Percentiles rank a stretch among this genome's conserved stretches.
These are phyloP conservation scores for Canavalia gladiata DNA, from an alignment of 306 rosid species.

Conservation along the genomic window DNA sequence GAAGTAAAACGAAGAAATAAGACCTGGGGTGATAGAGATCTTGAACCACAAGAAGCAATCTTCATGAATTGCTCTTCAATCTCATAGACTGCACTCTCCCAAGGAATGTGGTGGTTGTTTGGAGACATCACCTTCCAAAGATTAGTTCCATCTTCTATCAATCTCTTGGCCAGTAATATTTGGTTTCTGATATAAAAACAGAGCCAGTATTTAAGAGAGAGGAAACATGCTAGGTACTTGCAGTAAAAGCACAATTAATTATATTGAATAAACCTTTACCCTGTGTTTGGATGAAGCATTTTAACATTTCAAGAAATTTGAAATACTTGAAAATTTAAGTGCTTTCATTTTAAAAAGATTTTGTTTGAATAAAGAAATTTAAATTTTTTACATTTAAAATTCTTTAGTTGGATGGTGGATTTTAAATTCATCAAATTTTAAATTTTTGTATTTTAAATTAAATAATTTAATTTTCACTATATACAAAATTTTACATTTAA, in stretches of 20 bases:
- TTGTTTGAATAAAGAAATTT: no score
- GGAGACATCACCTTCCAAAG: slow-evolving; percentile 83
- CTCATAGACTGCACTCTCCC: slow-evolving; percentile 75
- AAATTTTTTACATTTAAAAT: no score
- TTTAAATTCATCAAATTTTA: no score
- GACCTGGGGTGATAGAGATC: slow-evolving; percentile 88
- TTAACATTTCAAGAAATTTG: no score
- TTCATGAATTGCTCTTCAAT: slow-evolving; percentile 85
- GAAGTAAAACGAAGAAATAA: slow-evolving; percentile 36
- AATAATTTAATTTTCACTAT: no score
- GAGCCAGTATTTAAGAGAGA: slow-evolving; percentile 37
- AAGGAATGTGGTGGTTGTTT: slow-evolving; percentile 67
- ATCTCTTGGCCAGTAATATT: slow-evolving; percentile 72
- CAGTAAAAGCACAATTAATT: slow-evolving; percentile 26
- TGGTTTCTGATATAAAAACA: slow-evolving; percentile 69
- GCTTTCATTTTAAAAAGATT: no score
- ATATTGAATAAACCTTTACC: slow-evolving; percentile 15
- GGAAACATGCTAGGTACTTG: slow-evolving; percentile 35
- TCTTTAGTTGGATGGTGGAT: no score
- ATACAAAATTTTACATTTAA: no score
- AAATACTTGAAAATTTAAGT: no score
- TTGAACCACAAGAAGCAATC: slow-evolving; percentile 75
- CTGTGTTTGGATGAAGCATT: no score
- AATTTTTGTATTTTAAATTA: no score
- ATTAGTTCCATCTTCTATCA: slow-evolving; percentile 83